Percentiles rank a stretch among this genome's conserved stretches.
Evolutionary conservation across 2,329 filamentous ascomycete genomes (phyloP).

Genomic region (Aspergillus fumigatus): DNA sequence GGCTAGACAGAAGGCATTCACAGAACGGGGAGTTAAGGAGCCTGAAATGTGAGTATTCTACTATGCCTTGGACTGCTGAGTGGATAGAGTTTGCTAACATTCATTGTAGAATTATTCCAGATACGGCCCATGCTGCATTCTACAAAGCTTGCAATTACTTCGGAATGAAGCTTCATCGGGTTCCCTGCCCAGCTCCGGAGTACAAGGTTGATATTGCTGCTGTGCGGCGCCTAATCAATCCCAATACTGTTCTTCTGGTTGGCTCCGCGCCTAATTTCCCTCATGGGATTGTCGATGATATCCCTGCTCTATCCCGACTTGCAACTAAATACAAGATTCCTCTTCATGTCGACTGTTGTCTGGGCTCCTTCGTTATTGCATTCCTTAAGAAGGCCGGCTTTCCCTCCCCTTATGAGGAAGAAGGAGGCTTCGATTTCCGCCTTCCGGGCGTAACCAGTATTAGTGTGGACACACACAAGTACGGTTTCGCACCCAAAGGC

Average conservation of each 20-base stretch:
- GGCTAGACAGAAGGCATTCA: conserved; percentile 81
- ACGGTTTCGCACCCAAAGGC: conserved; percentile 96
- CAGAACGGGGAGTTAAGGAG: conserved; percentile 80
- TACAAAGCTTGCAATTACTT: conserved; percentile 94
- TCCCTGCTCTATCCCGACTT: conserved; percentile 75
- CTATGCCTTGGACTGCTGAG: neutral
- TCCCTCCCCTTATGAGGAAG: conserved; percentile 54
- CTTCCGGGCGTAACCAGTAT: conserved; percentile 93
- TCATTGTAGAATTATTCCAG: conserved; percentile 71
- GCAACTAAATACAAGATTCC: conserved; percentile 75
- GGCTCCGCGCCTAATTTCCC: conserved; percentile 97
- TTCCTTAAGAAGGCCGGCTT: conserved; percentile 93
- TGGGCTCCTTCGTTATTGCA: conserved; percentile 91
- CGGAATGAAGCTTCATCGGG: conserved; percentile 88
- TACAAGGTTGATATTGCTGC: conserved; percentile 79
- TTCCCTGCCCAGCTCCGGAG: conserved; percentile 75
- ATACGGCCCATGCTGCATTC: conserved; percentile 94
- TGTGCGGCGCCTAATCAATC: conserved; percentile 81
- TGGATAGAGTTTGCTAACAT: conserved; percentile 15
- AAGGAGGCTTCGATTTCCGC: conserved; percentile 86
- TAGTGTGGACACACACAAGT: conserved; percentile 96
- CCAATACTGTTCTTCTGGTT: conserved; percentile 89
- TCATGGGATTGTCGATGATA: conserved; percentile 96
- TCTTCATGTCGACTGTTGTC: conserved; percentile 94
- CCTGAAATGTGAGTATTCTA: conserved; percentile 74